A percentile compares a stretch with the other conserved stretches of the same genome.
Evolutionary conservation across 106 monocot species (phyloP).

Genomic region (Ottelia alismoides): DNA sequence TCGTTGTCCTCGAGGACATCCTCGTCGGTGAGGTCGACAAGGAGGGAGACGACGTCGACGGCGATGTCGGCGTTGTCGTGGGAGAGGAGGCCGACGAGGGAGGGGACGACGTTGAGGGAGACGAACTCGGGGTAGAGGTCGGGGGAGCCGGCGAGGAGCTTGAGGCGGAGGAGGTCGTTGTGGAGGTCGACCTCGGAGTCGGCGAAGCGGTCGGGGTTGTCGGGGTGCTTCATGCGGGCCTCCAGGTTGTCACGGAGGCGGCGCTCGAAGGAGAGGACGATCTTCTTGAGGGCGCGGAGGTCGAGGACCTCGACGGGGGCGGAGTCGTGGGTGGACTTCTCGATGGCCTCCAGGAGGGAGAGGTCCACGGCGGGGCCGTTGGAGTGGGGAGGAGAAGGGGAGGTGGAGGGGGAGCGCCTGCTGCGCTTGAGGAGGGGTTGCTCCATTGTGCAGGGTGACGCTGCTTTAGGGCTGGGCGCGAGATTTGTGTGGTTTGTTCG

Average conservation of each 20-base stretch:
- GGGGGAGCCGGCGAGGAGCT: constrained; percentile 69
- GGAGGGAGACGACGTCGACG: constrained; percentile 59
- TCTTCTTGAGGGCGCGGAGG: constrained; percentile 62
- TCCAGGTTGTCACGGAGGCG: constrained; percentile 92
- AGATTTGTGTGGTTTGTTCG: no score
- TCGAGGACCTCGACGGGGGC: constrained; percentile 74
- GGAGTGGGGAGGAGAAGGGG: no score
- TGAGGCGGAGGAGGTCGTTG: constrained; percentile 59
- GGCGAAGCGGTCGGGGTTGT: constrained; percentile 71
- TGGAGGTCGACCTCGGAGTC: constrained; percentile 97
- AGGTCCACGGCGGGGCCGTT: constrained; percentile 59
- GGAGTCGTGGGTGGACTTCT: constrained; percentile 35
- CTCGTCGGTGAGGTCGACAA: constrained; percentile 79
- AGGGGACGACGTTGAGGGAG: constrained; percentile 54
- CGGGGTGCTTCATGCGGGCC: constrained; percentile 83
- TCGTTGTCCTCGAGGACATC: constrained; percentile 78
- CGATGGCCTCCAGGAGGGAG: constrained; percentile 78
- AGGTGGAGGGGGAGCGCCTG: no score
- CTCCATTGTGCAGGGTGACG: no score
- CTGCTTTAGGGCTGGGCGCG: no score
- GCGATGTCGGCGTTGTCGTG: constrained; percentile 91
- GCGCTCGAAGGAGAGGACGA: constrained; percentile 91
- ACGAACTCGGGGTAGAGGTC: constrained; percentile 89
- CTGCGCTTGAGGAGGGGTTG: no score
- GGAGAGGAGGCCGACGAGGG: constrained; percentile 54